Evolutionary conservation across 164 flowering plant species (phyloP).

Genomic region (Brasenia schreberi): DNA sequence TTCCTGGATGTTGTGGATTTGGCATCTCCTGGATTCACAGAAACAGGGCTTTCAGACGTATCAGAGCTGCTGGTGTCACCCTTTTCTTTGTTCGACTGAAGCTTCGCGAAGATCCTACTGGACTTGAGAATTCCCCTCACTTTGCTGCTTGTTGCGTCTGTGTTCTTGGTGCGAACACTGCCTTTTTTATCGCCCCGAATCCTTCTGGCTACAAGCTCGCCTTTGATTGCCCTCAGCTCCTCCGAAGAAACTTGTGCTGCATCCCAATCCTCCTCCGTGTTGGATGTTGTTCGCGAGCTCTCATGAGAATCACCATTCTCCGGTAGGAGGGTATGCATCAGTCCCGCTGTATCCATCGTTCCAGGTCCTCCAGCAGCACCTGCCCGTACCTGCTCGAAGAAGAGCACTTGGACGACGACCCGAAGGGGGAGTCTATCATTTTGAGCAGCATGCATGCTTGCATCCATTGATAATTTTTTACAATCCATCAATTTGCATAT

Average conservation of each 20-base stretch:
- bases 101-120: constrained; percentile 41
- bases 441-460: constrained; percentile 89
- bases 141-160: constrained; percentile 30
- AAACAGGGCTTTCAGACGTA: constrained; percentile 50
- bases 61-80: constrained; percentile 57
- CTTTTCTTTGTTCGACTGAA: constrained; percentile 37
- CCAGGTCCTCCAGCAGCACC: constrained; percentile 16
- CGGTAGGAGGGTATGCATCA: constrained; percentile 24
- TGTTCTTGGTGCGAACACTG: constrained; percentile 10
- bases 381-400: constrained; percentile 74
- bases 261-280: constrained; percentile 68
- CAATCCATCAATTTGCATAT: constrained; percentile 93
- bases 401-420: constrained; percentile 86
- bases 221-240: constrained; percentile 47
- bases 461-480: constrained; percentile 84
- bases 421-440: constrained; percentile 88
- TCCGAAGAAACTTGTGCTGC: constrained; percentile 20
- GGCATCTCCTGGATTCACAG: constrained; percentile 34
- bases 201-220: constrained; percentile 41
- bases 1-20: constrained; percentile 44
- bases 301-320: constrained; percentile 34
- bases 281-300: constrained; percentile 51
- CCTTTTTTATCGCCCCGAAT: constrained; percentile 20
- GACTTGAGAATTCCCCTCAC: constrained; percentile 38
- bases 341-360: constrained; percentile 17